Evolutionary conservation across 805 yeast species (phyloP), one percentile per base, ranked within the genome.

Genomic region (Teunomyces stri): DNA sequence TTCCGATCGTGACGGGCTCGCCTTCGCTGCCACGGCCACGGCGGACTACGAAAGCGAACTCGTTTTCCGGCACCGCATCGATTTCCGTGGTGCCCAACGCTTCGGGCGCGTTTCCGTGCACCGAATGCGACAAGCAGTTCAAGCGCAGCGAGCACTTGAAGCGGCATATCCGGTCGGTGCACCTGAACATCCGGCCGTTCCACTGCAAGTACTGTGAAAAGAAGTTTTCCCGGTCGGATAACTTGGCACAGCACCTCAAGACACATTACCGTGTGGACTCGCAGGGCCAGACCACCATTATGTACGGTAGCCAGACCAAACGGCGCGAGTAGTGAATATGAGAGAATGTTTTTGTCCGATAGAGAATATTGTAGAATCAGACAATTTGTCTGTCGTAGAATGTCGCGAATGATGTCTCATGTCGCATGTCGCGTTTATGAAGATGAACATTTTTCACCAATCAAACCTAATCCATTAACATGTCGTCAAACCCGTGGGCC

Each of bases 131-230:
- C 36, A 72, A 71, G 55, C 73, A 68, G 48, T 72, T 72, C 57
- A 72, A 72, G 56, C 55, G 76, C 35, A 66, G 70, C 34, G 76
- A 72, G 53, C 76, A 72, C 55, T 60, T 72, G 51, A 72, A 72
- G 52, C 58, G 76, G 33, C 76, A 72, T 49, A 62, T 69, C 41
- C 55, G 76, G 38, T 68, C 74, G 3, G 76, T 72, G 36, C 76
- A 72, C 55, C 67, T 73, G n/a, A 70, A 69, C 51, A 69, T 70
- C 45, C 57, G 76, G 13, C 76, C 76, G 2, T 71, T 70, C 58
- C 75, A 69, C 50, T 72, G 76, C 57, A 70, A 70, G 49, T 69
- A 66, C 52, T 72, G 76, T 52, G 76, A 70, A 18, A 72, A 72
- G 63, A 70, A 70, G 58, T 72, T 72, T 47, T 61, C 68, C 44